These are phyloP conservation scores for Globisporangium middletonii DNA, from an alignment of 352 stramenopile genomes.

Conservation along the genomic window DNA sequence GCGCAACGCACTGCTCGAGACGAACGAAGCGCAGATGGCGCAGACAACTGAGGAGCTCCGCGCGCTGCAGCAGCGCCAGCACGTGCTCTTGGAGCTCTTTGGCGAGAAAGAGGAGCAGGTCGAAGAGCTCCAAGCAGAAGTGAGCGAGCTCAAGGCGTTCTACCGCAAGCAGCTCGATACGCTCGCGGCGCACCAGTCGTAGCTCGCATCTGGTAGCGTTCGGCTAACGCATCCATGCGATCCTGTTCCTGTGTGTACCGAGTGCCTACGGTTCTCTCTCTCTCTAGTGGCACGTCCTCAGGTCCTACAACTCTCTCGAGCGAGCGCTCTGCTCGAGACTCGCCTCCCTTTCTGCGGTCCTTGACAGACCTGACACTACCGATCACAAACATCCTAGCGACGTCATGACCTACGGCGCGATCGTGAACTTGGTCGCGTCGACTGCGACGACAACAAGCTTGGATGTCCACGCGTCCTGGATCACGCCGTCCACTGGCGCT, in stretches of 20 bases:
- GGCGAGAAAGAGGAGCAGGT: conserved; percentile 85
- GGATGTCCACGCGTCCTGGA: not conserved
- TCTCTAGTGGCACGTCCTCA: no score
- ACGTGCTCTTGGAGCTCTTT: conserved; percentile 78
- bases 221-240: conserved; percentile 7
- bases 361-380: no score
- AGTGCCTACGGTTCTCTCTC: no score
- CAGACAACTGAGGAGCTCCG: conserved; percentile 43
- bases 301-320: no score
- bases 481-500: not conserved
- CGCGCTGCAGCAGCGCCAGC: conserved; percentile 67
- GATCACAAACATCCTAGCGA: no score
- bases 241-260: no score
- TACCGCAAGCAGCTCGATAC: conserved; percentile 76
- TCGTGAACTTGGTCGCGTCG: not conserved
- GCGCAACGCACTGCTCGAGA: conserved; percentile 68
- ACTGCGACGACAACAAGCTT: conserved; percentile 1
- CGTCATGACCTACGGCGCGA: not conserved
- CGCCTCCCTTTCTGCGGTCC: no score
- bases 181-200: conserved; percentile 43
- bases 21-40: conserved; percentile 37
- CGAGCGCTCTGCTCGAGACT: no score
- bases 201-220: conserved; percentile 17
- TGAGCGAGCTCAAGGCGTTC: conserved; percentile 72
- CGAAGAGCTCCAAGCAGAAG: conserved; percentile 71